Evolutionary conservation across 192 early-diverging fungal genomes (phyloP).

Genomic region (Entomortierella beljakovae): DNA sequence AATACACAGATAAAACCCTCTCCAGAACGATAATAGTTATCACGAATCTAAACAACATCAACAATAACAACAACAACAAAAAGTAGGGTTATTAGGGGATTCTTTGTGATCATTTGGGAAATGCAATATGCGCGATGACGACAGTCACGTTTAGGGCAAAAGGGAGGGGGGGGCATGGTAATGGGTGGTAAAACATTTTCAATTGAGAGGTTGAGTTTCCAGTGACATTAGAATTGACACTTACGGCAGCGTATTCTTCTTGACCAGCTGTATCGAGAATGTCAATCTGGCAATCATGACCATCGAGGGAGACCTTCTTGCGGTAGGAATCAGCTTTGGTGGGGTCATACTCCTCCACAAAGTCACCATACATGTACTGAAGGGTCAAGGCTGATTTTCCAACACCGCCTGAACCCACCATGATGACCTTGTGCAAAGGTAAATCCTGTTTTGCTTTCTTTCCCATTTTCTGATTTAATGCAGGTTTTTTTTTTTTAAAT

Average conservation of each 20-base stretch:
- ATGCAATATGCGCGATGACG: constrained; percentile 2
- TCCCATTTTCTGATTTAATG: constrained; percentile 63
- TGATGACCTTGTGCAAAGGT: constrained; percentile 91
- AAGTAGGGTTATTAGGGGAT: not conserved
- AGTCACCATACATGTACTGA: constrained; percentile 94
- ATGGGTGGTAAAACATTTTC: not conserved
- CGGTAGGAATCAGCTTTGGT: constrained; percentile 93
- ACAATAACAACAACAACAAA: not conserved
- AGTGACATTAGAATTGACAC: constrained; percentile 11
- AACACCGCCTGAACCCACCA: constrained; percentile 92
- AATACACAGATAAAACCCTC: constrained; percentile 91
- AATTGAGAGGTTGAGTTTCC: not conserved
- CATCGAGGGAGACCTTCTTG: constrained; percentile 82
- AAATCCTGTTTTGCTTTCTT: constrained; percentile 76
- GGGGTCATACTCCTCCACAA: constrained; percentile 95
- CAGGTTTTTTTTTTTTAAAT: not conserved
- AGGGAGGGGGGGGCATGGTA: not conserved
- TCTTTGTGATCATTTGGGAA: not conserved
- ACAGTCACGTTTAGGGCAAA: not conserved
- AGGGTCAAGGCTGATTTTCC: constrained; percentile 91
- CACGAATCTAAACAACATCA: constrained; percentile 67
- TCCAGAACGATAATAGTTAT: constrained; percentile 87
- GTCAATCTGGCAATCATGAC: constrained; percentile 86
- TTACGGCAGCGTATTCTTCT: constrained; percentile 90
- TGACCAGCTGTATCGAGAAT: constrained; percentile 92